Percentiles rank a stretch among this genome's conserved stretches.
Evolutionary conservation across 176 grass and related monocot genomes (phyloP).

Genomic region (Hordeum marinum): DNA sequence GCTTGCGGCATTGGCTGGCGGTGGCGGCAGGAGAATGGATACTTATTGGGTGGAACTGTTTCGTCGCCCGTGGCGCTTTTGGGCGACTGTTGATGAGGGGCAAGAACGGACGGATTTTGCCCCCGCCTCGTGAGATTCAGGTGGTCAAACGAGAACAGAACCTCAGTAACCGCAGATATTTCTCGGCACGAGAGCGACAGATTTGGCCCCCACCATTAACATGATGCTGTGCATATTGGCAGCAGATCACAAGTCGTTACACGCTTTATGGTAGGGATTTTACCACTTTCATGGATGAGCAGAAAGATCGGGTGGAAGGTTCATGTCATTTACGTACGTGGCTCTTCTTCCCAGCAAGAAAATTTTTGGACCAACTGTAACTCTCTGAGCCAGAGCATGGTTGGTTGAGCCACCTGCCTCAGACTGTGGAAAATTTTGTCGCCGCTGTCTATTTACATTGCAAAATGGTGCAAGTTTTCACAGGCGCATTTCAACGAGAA

Average conservation of each 20-base stretch:
- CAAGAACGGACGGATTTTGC: slow-evolving; percentile 26
- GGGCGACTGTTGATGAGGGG: slow-evolving; percentile 8
- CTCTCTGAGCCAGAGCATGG: background rate
- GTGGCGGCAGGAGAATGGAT: slow-evolving; percentile 18
- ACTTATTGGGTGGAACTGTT: slow-evolving; percentile 28
- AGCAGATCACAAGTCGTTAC: slow-evolving; percentile 21
- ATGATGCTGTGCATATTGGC: background rate
- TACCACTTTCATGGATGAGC: background rate
- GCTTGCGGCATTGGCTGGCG: slow-evolving; percentile 9
- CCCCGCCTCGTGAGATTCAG: slow-evolving; percentile 10
- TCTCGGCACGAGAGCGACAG: background rate
- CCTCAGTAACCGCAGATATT: slow-evolving; percentile 4
- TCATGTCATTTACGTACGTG: slow-evolving; percentile 19
- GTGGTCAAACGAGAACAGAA: slow-evolving; percentile 42
- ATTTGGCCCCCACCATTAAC: background rate
- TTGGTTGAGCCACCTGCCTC: background rate
- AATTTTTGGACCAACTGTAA: background rate
- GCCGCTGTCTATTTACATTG: background rate
- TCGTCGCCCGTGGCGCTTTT: slow-evolving; percentile 21
- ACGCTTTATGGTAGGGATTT: background rate
- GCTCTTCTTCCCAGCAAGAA: slow-evolving; percentile 18
- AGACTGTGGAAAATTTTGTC: slow-evolving; percentile 10
- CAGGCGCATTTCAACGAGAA: background rate
- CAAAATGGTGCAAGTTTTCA: background rate
- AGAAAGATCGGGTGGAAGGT: slow-evolving; percentile 24